Percentiles rank a stretch among this genome's conserved stretches.
phyloP scores from a whole-genome alignment of 805 yeast genomes.

The Teunomyces lycoperdinae region DNA sequence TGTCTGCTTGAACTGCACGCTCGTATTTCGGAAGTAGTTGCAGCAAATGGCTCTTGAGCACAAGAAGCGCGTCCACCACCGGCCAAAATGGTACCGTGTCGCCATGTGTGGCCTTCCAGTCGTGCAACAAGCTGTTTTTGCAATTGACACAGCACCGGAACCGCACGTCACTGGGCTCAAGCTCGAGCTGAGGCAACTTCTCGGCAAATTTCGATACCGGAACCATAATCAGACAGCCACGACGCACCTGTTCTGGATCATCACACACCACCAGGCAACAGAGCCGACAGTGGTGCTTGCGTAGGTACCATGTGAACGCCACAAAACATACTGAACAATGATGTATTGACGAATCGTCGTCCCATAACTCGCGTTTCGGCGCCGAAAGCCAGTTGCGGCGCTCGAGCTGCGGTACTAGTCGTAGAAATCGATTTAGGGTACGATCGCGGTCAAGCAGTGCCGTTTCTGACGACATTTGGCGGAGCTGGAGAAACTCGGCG shows the following conservation, averaged over 20 bases:
- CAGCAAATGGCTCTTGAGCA: slow-evolving; percentile 21
- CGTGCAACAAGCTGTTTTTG: slow-evolving; percentile 57
- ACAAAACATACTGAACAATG: slow-evolving; percentile 65
- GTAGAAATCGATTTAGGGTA: slow-evolving; percentile 30
- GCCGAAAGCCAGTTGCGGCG: background rate
- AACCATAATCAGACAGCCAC: slow-evolving; percentile 68
- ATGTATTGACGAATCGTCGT: slow-evolving; percentile 35
- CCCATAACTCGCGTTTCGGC: slow-evolving; percentile 52
- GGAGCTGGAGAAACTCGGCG: slow-evolving; percentile 30
- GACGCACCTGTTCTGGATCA: slow-evolving; percentile 42
- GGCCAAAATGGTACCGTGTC: slow-evolving; percentile 14
- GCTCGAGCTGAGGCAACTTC: slow-evolving; percentile 36
- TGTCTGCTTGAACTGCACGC: slow-evolving; percentile 10
- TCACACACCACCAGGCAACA: slow-evolving; percentile 87
- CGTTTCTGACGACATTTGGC: slow-evolving; percentile 48
- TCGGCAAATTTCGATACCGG: slow-evolving; percentile 45
- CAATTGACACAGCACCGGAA: slow-evolving; percentile 71
- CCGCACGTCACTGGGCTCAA: slow-evolving; percentile 19
- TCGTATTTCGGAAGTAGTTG: slow-evolving; percentile 21
- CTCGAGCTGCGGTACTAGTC: background rate
- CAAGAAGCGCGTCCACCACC: slow-evolving; percentile 17
- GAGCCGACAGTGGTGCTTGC: slow-evolving; percentile 89
- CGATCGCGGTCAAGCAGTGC: slow-evolving; percentile 52
- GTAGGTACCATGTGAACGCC: slow-evolving; percentile 50
- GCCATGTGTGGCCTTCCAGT: slow-evolving; percentile 25